Conservation (phyloP, 192 early-diverging fungal species). For the Fimicolochytrium jonesii region DNA sequence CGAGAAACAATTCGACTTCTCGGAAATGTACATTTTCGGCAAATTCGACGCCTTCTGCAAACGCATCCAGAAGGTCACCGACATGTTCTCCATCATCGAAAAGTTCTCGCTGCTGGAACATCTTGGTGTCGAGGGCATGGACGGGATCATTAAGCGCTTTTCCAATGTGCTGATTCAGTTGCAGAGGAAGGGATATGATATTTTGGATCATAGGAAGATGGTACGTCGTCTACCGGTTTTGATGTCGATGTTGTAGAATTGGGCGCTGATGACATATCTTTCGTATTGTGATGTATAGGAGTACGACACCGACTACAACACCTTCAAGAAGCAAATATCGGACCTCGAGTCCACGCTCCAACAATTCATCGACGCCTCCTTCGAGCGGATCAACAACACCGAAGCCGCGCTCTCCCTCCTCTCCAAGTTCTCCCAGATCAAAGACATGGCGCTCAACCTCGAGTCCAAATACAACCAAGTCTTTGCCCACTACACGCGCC, state of each 20-base stretch:
- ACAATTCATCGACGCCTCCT: conserved; percentile 61
- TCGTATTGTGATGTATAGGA: conserved; percentile 43
- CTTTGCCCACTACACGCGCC: conserved; percentile 57
- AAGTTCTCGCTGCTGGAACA: conserved; percentile 55
- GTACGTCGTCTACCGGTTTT: conserved; percentile 8
- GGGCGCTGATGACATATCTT: not conserved
- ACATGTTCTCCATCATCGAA: conserved; percentile 66
- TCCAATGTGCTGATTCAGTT: conserved; percentile 57
- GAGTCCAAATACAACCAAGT: conserved; percentile 64
- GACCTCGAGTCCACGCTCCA: conserved; percentile 57
- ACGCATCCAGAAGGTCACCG: conserved; percentile 63
- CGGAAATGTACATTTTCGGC: conserved; percentile 69
- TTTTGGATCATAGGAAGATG: conserved; percentile 65
- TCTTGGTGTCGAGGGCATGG: conserved; percentile 64
- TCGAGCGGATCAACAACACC: conserved; percentile 58
- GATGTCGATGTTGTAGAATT: not conserved
- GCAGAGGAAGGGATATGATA: conserved; percentile 66
- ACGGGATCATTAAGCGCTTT: conserved; percentile 54
- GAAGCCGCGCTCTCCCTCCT: conserved; percentile 57
- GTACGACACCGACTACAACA: conserved; percentile 61
- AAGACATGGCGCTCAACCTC: conserved; percentile 62
- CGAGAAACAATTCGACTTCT: conserved; percentile 67
- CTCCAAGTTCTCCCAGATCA: conserved; percentile 57
- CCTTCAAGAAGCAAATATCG: conserved; percentile 62
- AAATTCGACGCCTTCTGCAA: conserved; percentile 71